Evolutionary conservation across 495 filamentous ascomycete species (phyloP), one percentile per base, ranked within the genome.

Genomic region (Clavariopsis aquatica): DNA sequence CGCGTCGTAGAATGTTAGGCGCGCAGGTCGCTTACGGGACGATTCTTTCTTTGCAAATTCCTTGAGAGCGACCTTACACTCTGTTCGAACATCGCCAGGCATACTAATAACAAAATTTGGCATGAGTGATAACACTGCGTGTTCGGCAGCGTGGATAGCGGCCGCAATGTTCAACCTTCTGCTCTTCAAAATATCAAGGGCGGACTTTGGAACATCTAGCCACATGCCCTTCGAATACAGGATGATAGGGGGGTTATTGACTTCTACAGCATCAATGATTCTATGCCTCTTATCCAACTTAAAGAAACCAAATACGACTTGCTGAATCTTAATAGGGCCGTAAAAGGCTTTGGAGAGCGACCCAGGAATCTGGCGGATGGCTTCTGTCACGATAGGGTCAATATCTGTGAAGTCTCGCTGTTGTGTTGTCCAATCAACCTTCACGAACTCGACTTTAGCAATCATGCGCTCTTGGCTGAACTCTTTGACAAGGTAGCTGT

Each of bases 371-470:
- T 79, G 78, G 3, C 91, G 88, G 70, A 92, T 90, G 22, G 85
- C 83, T 78, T 95, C 91, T 0, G 90, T 96, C 72, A 94, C 92
- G 55, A 90, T 78, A 1, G 94, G 93, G 75, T 98, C 94, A 73
- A 98, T 87, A 73, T 98, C 94, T 1, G 93, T 97, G 76, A 82
- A 98, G 74, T 97, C 94, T 57, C 94, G 89, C 69, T 96, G 93
- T 75, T 87, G 84, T 2, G 95, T 98, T 10, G 86, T 94, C 92
- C 92, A 99, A 76, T 97, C 91, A 36, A 98, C 93, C 57, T 89
- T 86, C n/a, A 98, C 93, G 55, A 83, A 83, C 63, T 83, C 79
- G 24, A 91, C 87, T 62, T 83, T 83, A 0, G 93, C 93, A 57
- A 96, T 85, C 64, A 83, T 84, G 56, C 82, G 82, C 34, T 93